Percentiles rank a stretch among this genome's conserved stretches.
Evolutionary conservation across 1,284 basidiomycete genomes (phyloP).

Genomic region (Ceratobasidium sp.): DNA sequence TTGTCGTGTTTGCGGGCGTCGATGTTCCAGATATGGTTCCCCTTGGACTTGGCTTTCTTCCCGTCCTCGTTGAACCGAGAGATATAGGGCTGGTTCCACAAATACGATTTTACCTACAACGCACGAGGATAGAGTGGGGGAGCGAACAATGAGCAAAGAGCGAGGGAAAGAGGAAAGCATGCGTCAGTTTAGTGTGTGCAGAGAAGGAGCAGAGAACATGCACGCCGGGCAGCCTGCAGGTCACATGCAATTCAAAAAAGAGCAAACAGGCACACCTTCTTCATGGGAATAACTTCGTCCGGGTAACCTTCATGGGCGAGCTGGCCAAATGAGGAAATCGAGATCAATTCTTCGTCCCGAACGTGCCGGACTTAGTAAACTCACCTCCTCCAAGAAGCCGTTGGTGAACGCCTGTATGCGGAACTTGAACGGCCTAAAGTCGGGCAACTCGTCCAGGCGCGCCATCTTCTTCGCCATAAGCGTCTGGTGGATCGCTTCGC

Average conservation of each 20-base stretch:
- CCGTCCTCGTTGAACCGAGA: conserved; percentile 99
- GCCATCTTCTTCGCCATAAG: conserved; percentile 96
- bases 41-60: conserved; percentile 99
- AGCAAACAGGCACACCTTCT: conserved; percentile 69
- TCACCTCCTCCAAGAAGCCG: conserved; percentile 92
- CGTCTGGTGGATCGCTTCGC: conserved; percentile 97
- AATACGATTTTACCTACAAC: conserved; percentile 91
- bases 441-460: conserved; percentile 92
- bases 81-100: conserved; percentile 95
- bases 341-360: conserved; percentile 41
- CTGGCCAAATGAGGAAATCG: conserved; percentile 58
- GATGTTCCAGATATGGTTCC: conserved; percentile 99
- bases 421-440: conserved; percentile 99
- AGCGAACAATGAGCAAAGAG: too few species aligned
- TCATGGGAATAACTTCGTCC: conserved; percentile 89
- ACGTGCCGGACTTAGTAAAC: conserved; percentile 50
- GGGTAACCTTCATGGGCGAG: conserved; percentile 83
- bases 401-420: conserved; percentile 99
- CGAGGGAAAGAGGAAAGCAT: neutral
- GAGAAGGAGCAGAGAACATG: conserved; percentile 46
- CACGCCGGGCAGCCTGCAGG: conserved; percentile 25
- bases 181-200: conserved; percentile 5
- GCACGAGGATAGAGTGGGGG: conserved; percentile 56
- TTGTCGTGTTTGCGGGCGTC: conserved; percentile 83
- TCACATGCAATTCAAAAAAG: conserved; percentile 39